These are phyloP conservation scores for Penicillium taxi DNA, from an alignment of 495 filamentous ascomycete species.

Conservation along the genomic window DNA sequence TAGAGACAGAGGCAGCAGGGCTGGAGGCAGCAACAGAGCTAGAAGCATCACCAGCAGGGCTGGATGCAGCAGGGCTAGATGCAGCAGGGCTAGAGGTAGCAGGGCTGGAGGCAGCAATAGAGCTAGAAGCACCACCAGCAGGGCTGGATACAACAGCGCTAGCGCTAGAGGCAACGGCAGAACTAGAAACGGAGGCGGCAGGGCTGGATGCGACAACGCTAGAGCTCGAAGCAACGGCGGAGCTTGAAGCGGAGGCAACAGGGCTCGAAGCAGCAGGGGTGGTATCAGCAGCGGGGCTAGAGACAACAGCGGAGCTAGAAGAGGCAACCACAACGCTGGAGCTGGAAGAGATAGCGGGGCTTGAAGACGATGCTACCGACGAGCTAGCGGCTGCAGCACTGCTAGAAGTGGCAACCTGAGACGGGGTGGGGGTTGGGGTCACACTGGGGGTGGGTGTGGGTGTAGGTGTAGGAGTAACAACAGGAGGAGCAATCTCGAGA, in stretches of 20 bases:
- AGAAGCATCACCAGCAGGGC: slow-evolving; percentile 4
- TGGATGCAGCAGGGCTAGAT: slow-evolving; percentile 9
- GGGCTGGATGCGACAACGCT: background rate
- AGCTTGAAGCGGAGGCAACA: too few species aligned
- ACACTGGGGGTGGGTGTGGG: slow-evolving; percentile 12
- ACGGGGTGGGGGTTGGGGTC: slow-evolving; percentile 13
- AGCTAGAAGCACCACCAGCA: slow-evolving; percentile 5
- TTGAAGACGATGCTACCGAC: background rate
- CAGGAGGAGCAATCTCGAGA: slow-evolving; percentile 21
- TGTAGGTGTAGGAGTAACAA: slow-evolving; percentile 11
- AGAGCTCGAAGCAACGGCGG: background rate
- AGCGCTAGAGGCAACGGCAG: slow-evolving; percentile 9
- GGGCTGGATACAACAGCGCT: slow-evolving; percentile 8
- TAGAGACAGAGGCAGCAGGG: background rate
- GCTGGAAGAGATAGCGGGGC: background rate
- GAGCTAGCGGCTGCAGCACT: slow-evolving; percentile 1
- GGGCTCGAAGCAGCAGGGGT: background rate
- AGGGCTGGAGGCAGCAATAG: slow-evolving; percentile 9
- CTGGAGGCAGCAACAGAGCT: background rate
- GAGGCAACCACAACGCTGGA: background rate
- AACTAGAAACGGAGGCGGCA: slow-evolving; percentile 1
- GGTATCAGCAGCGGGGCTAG: background rate
- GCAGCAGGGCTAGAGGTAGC: slow-evolving; percentile 6
- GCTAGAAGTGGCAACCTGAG: slow-evolving; percentile 13
- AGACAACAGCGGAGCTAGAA: background rate